Evolutionary conservation across 148 eudicot species (phyloP).

Genomic region (Oxyria digyna): DNA sequence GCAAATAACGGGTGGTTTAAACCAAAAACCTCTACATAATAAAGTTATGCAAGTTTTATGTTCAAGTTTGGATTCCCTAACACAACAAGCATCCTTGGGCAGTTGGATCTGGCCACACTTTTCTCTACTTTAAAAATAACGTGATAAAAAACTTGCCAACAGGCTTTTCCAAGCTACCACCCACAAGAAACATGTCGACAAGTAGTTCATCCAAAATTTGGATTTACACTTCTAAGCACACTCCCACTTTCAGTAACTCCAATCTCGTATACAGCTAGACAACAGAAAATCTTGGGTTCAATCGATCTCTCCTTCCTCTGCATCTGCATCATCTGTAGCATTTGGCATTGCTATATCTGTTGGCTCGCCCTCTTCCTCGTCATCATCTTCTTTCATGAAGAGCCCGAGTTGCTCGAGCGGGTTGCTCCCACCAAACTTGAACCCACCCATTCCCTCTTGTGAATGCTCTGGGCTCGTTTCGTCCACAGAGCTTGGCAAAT

Average conservation of each 20-base stretch:
- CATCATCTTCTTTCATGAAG: conserved; percentile 62
- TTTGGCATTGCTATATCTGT: not conserved
- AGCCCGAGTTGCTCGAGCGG: conserved; percentile 73
- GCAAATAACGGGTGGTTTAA: too few species aligned
- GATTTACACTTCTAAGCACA: not conserved
- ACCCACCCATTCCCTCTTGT: conserved; percentile 42
- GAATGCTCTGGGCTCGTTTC: conserved; percentile 51
- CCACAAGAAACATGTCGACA: not conserved
- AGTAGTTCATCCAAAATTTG: not conserved
- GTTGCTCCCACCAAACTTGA: conserved; percentile 47
- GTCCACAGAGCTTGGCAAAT: conserved; percentile 39
- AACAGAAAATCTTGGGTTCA: not conserved
- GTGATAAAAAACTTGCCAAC: not conserved
- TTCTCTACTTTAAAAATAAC: not conserved
- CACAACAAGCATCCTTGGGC: not conserved
- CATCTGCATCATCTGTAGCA: not conserved
- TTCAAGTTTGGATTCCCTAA: too few species aligned
- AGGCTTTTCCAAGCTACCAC: not conserved
- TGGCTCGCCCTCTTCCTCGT: conserved; percentile 54
- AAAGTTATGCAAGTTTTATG: too few species aligned
- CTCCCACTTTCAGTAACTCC: not conserved
- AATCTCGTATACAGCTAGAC: not conserved
- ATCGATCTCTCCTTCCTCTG: conserved; percentile 9
- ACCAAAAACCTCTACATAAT: too few species aligned
- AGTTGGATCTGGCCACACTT: not conserved